phyloP scores from a whole-genome alignment of 306 rosid genomes.

The Crotalaria pallida region DNA sequence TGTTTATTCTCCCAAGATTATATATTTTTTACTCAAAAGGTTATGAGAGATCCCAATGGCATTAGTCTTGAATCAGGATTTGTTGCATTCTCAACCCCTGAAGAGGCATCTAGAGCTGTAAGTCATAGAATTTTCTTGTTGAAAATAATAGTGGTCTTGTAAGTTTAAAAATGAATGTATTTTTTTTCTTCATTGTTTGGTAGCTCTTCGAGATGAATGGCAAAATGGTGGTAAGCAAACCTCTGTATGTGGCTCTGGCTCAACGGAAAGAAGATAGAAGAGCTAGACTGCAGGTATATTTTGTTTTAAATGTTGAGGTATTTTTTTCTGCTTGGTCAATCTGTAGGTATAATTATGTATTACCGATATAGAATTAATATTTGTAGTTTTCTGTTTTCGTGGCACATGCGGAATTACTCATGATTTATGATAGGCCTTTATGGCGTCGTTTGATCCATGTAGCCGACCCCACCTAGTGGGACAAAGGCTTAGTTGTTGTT shows the following conservation, averaged over 20 bases:
- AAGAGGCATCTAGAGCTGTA: slow-evolving; percentile 97
- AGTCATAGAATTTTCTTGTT: slow-evolving; percentile 24
- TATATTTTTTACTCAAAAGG: slow-evolving; percentile 42
- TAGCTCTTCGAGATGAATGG: slow-evolving; percentile 96
- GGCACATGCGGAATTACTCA: not conserved
- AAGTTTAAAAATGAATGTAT: not conserved
- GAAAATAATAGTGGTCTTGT: not conserved
- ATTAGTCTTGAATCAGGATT: slow-evolving; percentile 88
- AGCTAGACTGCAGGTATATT: slow-evolving; percentile 87
- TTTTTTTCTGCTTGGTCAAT: not conserved
- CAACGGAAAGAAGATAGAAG: slow-evolving; percentile 98
- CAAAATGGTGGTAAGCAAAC: slow-evolving; percentile 84
- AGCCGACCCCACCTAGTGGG: no score
- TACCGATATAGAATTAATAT: not conserved
- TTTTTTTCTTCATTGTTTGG: not conserved
- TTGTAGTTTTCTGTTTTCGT: not conserved
- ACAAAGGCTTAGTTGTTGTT: no score
- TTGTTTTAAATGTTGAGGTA: not conserved
- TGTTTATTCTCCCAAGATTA: not conserved
- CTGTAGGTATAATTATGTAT: not conserved
- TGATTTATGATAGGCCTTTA: no score
- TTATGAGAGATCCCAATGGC: slow-evolving; percentile 96
- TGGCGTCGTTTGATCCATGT: no score
- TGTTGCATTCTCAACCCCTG: no score
- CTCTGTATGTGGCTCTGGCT: slow-evolving; percentile 94